These are phyloP conservation scores for Incumbomyces lentus DNA, from an alignment of 2,329 filamentous ascomycete species.

Conservation along the genomic window DNA sequence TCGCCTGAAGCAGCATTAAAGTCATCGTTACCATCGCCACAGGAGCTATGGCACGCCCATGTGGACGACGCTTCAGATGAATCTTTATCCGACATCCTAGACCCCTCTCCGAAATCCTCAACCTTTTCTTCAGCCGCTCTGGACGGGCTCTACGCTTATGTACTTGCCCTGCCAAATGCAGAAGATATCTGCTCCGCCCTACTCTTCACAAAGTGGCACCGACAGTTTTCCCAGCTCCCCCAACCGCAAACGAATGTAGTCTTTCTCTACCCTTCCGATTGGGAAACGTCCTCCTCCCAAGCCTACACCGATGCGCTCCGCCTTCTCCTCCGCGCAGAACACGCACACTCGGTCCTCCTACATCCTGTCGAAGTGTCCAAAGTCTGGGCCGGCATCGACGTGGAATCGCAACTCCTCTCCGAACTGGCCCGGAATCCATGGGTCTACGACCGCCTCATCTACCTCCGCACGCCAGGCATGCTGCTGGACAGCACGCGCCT, in stretches of 20 bases:
- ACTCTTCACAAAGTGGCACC: constrained; percentile 31
- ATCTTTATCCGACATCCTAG: not conserved
- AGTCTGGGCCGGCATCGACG: constrained; percentile 7
- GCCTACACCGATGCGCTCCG: constrained; percentile 25
- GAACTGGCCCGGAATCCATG: constrained; percentile 17
- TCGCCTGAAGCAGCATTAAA: not conserved
- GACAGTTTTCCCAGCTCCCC: constrained; percentile 21
- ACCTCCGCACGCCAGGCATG: constrained; percentile 33
- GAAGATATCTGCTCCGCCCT: constrained; percentile 37
- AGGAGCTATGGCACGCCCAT: constrained; percentile 2
- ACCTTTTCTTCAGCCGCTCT: not conserved
- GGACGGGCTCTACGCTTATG: constrained; percentile 22
- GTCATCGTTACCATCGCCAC: not conserved
- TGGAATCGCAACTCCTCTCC: constrained; percentile 16
- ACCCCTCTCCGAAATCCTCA: not conserved
- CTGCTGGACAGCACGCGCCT: constrained; percentile 29
- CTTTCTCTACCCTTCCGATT: constrained; percentile 38
- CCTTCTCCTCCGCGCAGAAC: constrained; percentile 29
- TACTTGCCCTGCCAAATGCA: constrained; percentile 34
- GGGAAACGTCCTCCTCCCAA: constrained; percentile 24
- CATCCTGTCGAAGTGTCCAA: constrained; percentile 16
- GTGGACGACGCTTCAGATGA: not conserved
- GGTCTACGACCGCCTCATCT: constrained; percentile 34
- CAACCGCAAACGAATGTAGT: constrained; percentile 30
- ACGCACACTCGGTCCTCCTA: constrained; percentile 29